Evolutionary conservation across 495 filamentous ascomycete genomes (phyloP).

Genomic region (Bathelium albidoporum): DNA sequence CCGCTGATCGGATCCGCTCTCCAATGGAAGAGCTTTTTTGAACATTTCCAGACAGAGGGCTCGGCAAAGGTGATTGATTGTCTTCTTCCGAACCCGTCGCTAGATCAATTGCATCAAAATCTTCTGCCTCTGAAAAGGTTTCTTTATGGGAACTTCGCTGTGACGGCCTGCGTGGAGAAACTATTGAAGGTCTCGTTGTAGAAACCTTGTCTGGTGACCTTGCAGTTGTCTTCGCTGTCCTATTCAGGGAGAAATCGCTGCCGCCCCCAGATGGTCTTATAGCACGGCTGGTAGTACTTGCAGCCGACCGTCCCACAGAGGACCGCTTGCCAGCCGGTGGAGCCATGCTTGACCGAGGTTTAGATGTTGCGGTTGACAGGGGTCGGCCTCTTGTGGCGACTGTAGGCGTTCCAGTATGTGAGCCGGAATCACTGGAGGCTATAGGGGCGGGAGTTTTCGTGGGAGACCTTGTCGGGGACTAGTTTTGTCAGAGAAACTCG

Average conservation of each 20-base stretch:
- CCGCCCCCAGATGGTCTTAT: conserved; percentile 22
- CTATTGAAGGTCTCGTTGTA: neutral
- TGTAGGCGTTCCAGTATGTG: conserved; percentile 47
- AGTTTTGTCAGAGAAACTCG: neutral
- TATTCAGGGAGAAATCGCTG: neutral
- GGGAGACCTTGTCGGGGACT: conserved; percentile 73
- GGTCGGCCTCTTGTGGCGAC: conserved; percentile 32
- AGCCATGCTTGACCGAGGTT: conserved; percentile 41
- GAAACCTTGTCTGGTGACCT: neutral
- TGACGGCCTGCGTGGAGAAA: neutral
- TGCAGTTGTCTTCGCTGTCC: neutral
- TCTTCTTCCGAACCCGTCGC: neutral
- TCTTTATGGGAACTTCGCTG: neutral
- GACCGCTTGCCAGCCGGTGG: conserved; percentile 21
- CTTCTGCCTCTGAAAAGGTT: neutral
- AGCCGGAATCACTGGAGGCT: conserved; percentile 47
- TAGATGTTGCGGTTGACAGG: conserved; percentile 35
- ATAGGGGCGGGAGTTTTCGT: conserved; percentile 60
- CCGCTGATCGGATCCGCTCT: neutral
- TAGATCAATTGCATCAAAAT: neutral
- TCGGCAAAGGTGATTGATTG: neutral
- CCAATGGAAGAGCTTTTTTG: neutral
- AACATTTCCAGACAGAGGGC: neutral
- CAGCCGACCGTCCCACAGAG: conserved; percentile 1
- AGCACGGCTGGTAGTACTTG: conserved; percentile 26